Evolutionary conservation across 192 early-diverging fungal genomes (phyloP), one percentile per base, ranked within the genome.

Genomic region (Phlyctochytrium bullatum): DNA sequence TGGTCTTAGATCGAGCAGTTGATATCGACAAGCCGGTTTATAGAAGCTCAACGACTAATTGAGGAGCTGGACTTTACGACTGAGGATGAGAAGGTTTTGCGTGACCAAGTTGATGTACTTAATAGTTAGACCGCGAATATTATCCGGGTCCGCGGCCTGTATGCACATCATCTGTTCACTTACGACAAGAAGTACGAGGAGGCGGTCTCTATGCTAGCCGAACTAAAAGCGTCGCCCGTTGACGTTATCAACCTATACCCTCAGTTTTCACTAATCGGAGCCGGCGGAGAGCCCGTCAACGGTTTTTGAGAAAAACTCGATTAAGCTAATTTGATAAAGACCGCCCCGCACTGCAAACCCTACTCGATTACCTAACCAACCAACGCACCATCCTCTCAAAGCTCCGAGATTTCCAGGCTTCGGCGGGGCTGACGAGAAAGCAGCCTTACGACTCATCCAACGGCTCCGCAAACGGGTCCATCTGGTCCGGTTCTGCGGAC

Each of bases 361-460:
- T 98, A 36, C 90, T 95, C 78, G 86, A 91, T 31, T 98, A 95
- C 72, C 76, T 98, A 58, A 92, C 92, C 3, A 90, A 91, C 58
- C 91, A 93, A 59, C 88, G 95, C 0, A 85, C 88, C 35, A 89
- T 88, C 67, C 76, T 93, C 33, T 79, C 87, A 27, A 86, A 86
- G 59, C 59, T 76, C n/a, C 53, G 68, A 29, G n/a, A 60, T 4
- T 63, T 76, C 34, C 74, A 73, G 34, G 47, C 62, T 16, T 52
- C 34, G 40, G 62, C 54, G 34, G 25, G 34, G 31, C 34, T 62
- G 34, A 59, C 60, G 35, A 20, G 20, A 2, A 1, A 30, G 24
- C 62, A 64, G 31, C 28, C 60, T 40, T 31, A 14, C 60, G 29
- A 23, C 6, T 27, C 10, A 4, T 34, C 30, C 29, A 17, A 61